Evolutionary conservation across 768 basidiomycete genomes (phyloP), one percentile per base, ranked within the genome.

Genomic region (Rubroboletus pulcherrimus): DNA sequence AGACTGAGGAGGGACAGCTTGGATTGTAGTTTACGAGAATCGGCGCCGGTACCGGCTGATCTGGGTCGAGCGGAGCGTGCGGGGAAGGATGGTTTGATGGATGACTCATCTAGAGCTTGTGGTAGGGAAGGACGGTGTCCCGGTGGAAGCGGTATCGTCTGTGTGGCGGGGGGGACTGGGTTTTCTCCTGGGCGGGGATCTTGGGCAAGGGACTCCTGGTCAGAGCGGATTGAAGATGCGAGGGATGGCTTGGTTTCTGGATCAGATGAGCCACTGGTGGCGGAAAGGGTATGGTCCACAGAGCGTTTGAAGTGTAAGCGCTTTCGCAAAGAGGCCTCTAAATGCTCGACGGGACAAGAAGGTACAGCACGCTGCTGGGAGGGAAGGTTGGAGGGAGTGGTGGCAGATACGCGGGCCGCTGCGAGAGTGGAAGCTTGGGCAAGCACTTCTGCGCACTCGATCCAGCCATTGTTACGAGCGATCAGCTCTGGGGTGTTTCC

Each of bases 401-500:
- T 26, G n/a, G 35, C 29, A 30, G 37, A 19, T 30, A 39, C 12
- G 29, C 11, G 12, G 26, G 8, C 12, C 1, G 29, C 7, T 39
- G 39, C 49, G 7, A 71, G 11, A 19, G 57, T n/a, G 12, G 79
- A 68, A 81, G 89, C 91, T 3, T 85, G 76, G n/a, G 77, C 78
- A 21, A 98, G 75, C 5, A 88, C 73, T 6, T 85, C 79, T 1
- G 90, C 91, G 60, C 89, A 89, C 54, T 89, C 86, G 1, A 85
- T 71, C 81, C 87, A 89, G 1, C 91, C 89, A 63, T 91, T 85
- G 63, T 87, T 82, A 41, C 82, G 80, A 8, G 95, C 94, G 43
- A 97, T 80, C 63, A 79, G 81, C 66, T 92, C 90, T 21, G 96
- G 89, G 2, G 91, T 95, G 58, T 92, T 76, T 5, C 93, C 93